These are phyloP conservation scores for Amanita polypyramis DNA, from an alignment of 768 basidiomycete genomes.

Conservation along the genomic window DNA sequence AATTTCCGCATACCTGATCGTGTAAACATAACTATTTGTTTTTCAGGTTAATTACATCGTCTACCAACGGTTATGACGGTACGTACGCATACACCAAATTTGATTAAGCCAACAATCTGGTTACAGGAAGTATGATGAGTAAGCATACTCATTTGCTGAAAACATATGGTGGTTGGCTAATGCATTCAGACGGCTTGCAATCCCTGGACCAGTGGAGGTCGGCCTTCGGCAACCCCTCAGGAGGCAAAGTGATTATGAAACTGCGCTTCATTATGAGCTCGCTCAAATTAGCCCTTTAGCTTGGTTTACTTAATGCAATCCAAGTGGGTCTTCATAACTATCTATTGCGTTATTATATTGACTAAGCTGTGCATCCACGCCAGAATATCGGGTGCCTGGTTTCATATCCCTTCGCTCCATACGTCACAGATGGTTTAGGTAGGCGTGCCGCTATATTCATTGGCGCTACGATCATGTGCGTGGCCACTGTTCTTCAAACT, in stretches of 20 bases:
- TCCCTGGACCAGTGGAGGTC: slow-evolving; percentile 42
- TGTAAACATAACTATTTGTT: not conserved
- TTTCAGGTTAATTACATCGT: slow-evolving; percentile 45
- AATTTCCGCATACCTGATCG: not conserved
- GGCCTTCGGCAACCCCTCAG: slow-evolving; percentile 40
- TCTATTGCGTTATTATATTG: slow-evolving; percentile 5
- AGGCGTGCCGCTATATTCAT: slow-evolving; percentile 47
- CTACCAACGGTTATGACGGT: slow-evolving; percentile 49
- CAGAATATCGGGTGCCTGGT: slow-evolving; percentile 55
- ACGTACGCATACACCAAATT: not conserved
- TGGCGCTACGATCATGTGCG: slow-evolving; percentile 49
- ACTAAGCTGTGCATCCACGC: not conserved
- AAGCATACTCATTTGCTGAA: slow-evolving; percentile 5
- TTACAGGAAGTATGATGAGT: slow-evolving; percentile 48
- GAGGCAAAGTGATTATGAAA: slow-evolving; percentile 21
- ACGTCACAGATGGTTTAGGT: slow-evolving; percentile 52
- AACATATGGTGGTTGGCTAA: not conserved
- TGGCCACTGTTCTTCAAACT: slow-evolving; percentile 47
- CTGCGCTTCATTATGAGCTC: not conserved
- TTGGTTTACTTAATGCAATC: slow-evolving; percentile 53
- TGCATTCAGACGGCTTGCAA: slow-evolving; percentile 39
- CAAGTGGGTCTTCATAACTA: slow-evolving; percentile 24
- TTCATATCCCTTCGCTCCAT: slow-evolving; percentile 52
- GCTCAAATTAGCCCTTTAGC: slow-evolving; percentile 10
- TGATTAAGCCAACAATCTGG: not conserved